These are phyloP conservation scores for Murraya koenigii DNA, from an alignment of 345 rosid genomes.

Conservation along the genomic window DNA sequence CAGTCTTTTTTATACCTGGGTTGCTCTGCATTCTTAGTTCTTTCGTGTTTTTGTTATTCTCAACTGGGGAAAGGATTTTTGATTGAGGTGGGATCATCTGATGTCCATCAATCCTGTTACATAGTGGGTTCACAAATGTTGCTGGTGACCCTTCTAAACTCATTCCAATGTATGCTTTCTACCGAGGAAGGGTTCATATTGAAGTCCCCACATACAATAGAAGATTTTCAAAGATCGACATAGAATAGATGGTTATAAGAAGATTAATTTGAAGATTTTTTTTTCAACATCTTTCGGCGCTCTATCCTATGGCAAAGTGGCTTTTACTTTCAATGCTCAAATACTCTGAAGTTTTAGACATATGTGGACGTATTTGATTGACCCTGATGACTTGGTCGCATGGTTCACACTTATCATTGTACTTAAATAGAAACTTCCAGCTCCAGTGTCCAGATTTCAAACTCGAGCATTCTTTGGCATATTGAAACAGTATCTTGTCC, in stretches of 20 bases:
- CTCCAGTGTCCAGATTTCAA: background rate
- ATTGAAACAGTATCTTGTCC: background rate
- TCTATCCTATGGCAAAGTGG: background rate
- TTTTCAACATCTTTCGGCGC: background rate
- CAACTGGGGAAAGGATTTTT: slow-evolving; percentile 94
- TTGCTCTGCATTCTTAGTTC: slow-evolving; percentile 81
- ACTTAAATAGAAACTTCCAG: background rate
- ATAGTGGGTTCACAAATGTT: background rate
- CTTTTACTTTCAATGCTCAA: background rate
- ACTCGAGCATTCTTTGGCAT: background rate
- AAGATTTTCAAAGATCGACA: slow-evolving; percentile 12
- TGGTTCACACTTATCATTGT: background rate
- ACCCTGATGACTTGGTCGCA: background rate
- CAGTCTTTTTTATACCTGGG: slow-evolving; percentile 83
- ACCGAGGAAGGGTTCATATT: background rate
- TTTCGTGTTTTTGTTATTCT: slow-evolving; percentile 64
- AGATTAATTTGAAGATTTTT: background rate
- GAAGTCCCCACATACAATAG: slow-evolving; percentile 3
- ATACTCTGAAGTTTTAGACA: background rate
- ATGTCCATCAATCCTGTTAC: background rate
- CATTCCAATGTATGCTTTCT: background rate
- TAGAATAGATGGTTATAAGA: background rate
- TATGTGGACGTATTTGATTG: background rate
- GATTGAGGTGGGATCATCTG: slow-evolving; percentile 46
- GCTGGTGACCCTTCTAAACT: background rate